A percentile compares a stretch with the other conserved stretches of the same genome.
These are phyloP conservation scores for Pestalotiopsis sp. DNA, from an alignment of 2,329 filamentous ascomycete species.

Conservation along the genomic window DNA sequence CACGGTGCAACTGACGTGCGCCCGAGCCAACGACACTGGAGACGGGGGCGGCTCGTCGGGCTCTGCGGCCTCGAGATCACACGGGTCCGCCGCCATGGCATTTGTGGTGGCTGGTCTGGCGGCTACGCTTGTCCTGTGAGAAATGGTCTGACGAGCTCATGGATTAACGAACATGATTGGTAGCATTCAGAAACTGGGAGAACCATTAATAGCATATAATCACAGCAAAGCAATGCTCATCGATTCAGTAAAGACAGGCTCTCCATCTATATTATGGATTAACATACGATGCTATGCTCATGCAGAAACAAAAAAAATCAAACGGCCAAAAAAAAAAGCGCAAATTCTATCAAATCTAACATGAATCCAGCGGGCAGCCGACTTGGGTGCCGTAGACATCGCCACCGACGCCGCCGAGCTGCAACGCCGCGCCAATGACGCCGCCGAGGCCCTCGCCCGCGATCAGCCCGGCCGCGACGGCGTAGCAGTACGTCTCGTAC, in stretches of 20 bases:
- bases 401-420: constrained; percentile 10
- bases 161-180: neutral
- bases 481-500: constrained; percentile 63
- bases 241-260: too few species aligned
- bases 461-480: constrained; percentile 62
- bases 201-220: neutral
- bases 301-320: neutral
- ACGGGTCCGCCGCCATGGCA: neutral
- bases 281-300: neutral
- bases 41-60: neutral
- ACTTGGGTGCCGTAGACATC: constrained; percentile 7
- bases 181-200: neutral
- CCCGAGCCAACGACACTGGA: neutral
- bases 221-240: neutral
- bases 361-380: constrained; percentile 10
- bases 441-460: constrained; percentile 57
- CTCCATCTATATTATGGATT: constrained; percentile 1
- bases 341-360: neutral
- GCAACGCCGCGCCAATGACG: constrained; percentile 31
- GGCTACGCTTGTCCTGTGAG: neutral
- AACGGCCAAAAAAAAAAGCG: neutral
- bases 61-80: neutral
- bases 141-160: too few species aligned
- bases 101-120: neutral
- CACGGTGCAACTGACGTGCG: constrained; percentile 10